Evolutionary conservation across 2,329 filamentous ascomycete genomes (phyloP).

Genomic region (Microdochium trichocladiopsis): DNA sequence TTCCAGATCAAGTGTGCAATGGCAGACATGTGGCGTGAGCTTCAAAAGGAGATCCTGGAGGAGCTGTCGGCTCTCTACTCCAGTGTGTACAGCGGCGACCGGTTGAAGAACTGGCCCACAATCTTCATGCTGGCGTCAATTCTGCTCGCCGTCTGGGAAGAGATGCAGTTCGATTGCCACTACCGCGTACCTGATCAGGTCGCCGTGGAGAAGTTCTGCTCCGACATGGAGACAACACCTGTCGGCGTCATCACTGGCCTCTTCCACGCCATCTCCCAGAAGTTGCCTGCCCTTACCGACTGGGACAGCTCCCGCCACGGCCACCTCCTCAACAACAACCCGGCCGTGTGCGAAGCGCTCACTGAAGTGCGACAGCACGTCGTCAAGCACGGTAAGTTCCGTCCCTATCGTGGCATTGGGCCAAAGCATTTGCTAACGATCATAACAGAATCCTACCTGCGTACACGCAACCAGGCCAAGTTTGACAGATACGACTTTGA

Average conservation of each 20-base stretch:
- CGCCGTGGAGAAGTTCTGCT: constrained; percentile 89
- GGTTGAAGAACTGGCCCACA: constrained; percentile 97
- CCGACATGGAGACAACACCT: constrained; percentile 91
- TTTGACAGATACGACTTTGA: constrained; percentile 93
- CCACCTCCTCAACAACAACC: constrained; percentile 83
- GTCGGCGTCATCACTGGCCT: constrained; percentile 94
- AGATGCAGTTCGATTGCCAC: constrained; percentile 98
- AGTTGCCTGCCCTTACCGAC: constrained; percentile 84
- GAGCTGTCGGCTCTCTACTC: constrained; percentile 90
- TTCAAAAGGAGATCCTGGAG: constrained; percentile 93
- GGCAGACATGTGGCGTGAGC: constrained; percentile 95
- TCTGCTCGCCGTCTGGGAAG: constrained; percentile 89
- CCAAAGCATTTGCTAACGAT: constrained; percentile 30
- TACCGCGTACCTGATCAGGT: constrained; percentile 82
- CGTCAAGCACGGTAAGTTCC: constrained; percentile 77
- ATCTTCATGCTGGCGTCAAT: constrained; percentile 97
- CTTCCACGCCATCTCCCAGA: constrained; percentile 97
- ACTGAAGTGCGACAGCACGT: constrained; percentile 92
- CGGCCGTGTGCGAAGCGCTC: constrained; percentile 89
- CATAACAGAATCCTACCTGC: constrained; percentile 72
- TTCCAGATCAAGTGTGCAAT: constrained; percentile 98
- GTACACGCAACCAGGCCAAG: constrained; percentile 68
- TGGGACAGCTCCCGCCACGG: constrained; percentile 93
- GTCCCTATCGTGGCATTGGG: neutral
- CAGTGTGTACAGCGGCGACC: constrained; percentile 95